Percentiles rank a stretch among this genome's conserved stretches.
These are phyloP conservation scores for Trypanosoma theileri DNA, from an alignment of 208 protist species.

Conservation along the genomic window DNA sequence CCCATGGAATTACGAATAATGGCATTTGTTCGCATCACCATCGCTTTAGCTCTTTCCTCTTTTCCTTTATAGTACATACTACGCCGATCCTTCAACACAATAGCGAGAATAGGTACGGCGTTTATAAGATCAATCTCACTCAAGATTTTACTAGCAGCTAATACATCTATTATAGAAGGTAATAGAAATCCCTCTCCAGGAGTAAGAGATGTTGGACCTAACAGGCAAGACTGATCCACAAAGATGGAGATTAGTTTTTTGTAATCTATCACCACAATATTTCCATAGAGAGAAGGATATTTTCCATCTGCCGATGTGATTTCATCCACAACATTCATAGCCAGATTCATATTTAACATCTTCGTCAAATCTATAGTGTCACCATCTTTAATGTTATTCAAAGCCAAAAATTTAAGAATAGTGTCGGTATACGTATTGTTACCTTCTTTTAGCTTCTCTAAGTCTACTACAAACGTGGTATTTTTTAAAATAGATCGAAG, in stretches of 20 bases:
- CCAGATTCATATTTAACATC: slow-evolving; percentile 20
- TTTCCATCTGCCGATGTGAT: slow-evolving; percentile 81
- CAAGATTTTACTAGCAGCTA: slow-evolving; percentile 25
- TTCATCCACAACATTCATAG: slow-evolving; percentile 64
- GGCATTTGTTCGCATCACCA: slow-evolving; percentile 60
- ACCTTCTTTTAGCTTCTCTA: slow-evolving; percentile 20
- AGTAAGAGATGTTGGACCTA: slow-evolving; percentile 27
- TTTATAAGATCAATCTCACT: slow-evolving; percentile 48
- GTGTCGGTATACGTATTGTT: slow-evolving; percentile 28
- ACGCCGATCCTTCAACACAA: slow-evolving; percentile 66
- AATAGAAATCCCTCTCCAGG: slow-evolving; percentile 26
- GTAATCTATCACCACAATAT: slow-evolving; percentile 89
- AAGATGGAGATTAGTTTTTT: slow-evolving; percentile 37
- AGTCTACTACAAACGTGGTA: slow-evolving; percentile 10
- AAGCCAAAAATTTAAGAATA: slow-evolving; percentile 34
- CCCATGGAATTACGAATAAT: slow-evolving; percentile 52
- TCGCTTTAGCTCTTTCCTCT: slow-evolving; percentile 23
- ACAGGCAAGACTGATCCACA: slow-evolving; percentile 35
- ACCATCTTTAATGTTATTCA: slow-evolving; percentile 45
- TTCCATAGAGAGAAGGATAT: slow-evolving; percentile 89
- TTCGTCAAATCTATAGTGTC: slow-evolving; percentile 41
- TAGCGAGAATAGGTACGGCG: slow-evolving; percentile 62
- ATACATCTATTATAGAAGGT: slow-evolving; percentile 30
- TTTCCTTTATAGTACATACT: slow-evolving; percentile 70
- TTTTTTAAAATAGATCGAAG: background rate